phyloP scores from a whole-genome alignment of 2,329 filamentous ascomycete genomes.

The Colletotrichum sp. region DNA sequence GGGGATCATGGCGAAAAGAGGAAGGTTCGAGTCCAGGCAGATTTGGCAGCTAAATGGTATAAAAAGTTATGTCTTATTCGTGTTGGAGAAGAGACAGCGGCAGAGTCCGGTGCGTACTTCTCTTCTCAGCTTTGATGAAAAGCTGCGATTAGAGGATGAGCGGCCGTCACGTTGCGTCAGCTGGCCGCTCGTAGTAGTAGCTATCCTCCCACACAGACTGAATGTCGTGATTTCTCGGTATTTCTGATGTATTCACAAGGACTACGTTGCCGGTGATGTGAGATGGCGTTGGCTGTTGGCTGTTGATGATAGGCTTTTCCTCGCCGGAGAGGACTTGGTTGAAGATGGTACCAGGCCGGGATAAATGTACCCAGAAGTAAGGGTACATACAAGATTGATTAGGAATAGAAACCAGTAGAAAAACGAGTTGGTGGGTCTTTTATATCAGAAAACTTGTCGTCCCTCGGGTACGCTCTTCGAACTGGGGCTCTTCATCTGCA shows the following conservation, averaged over 20 bases:
- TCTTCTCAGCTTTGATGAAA: neutral
- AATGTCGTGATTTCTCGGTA: neutral
- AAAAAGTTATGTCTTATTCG: neutral
- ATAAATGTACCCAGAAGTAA: neutral
- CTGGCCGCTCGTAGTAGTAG: neutral
- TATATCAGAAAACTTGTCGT: neutral
- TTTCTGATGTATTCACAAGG: neutral
- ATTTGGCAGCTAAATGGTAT: neutral
- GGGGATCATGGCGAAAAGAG: rapidly evolving
- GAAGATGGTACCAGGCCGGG: neutral
- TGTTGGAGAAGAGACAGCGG: neutral
- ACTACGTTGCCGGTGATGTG: neutral
- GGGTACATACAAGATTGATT: rapidly evolving
- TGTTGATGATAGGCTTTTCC: neutral
- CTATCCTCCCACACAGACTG: neutral
- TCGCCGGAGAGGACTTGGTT: rapidly evolving
- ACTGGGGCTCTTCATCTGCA: neutral
- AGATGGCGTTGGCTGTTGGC: neutral
- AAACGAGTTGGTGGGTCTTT: rapidly evolving
- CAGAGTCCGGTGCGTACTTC: neutral
- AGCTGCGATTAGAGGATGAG: neutral
- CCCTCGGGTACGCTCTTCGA: neutral
- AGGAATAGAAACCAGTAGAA: neutral
- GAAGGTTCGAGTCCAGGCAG: rapidly evolving
- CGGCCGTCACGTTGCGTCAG: neutral